Evolutionary conservation across 805 yeast species (phyloP).

Genomic region (Starmerella floris): DNA sequence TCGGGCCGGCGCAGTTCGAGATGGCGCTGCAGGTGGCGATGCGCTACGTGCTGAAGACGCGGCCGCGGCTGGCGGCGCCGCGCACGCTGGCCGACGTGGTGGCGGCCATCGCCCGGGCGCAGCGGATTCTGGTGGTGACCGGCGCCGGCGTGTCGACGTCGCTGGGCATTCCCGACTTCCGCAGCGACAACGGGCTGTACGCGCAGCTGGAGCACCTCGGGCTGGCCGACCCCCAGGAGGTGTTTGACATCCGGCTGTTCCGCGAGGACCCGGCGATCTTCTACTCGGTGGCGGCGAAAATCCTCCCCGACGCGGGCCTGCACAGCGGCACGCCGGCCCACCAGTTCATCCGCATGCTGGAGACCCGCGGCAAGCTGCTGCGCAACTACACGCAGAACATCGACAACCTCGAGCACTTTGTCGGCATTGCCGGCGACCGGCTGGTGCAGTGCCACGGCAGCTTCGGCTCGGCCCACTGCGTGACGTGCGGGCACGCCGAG

Average conservation of each 20-base stretch:
- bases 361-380: conserved; percentile 62
- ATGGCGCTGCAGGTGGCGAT: conserved; percentile 21
- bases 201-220: conserved; percentile 54
- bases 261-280: conserved; percentile 64
- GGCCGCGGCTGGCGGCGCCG: conserved; percentile 18
- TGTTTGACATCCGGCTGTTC: conserved; percentile 63
- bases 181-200: conserved; percentile 80
- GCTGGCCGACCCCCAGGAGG: conserved; percentile 78
- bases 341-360: conserved; percentile 57
- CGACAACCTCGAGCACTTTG: conserved; percentile 72
- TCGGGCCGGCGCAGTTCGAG: conserved; percentile 16
- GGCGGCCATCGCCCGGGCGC: conserved; percentile 39
- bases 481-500: conserved; percentile 54
- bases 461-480: conserved; percentile 75
- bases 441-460: conserved; percentile 88
- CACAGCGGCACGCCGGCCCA: conserved; percentile 57
- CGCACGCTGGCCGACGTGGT: conserved; percentile 46
- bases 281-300: conserved; percentile 74
- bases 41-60: conserved; percentile 14
- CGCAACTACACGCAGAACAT: conserved; percentile 86
- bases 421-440: conserved; percentile 54
- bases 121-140: conserved; percentile 58
- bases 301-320: conserved; percentile 51
- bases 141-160: conserved; percentile 93
- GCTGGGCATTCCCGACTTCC: conserved; percentile 81